A percentile compares a stretch with the other conserved stretches of the same genome.
These are phyloP conservation scores for Chaetomium sp. DNA, from an alignment of 2,329 filamentous ascomycete genomes.

Conservation along the genomic window DNA sequence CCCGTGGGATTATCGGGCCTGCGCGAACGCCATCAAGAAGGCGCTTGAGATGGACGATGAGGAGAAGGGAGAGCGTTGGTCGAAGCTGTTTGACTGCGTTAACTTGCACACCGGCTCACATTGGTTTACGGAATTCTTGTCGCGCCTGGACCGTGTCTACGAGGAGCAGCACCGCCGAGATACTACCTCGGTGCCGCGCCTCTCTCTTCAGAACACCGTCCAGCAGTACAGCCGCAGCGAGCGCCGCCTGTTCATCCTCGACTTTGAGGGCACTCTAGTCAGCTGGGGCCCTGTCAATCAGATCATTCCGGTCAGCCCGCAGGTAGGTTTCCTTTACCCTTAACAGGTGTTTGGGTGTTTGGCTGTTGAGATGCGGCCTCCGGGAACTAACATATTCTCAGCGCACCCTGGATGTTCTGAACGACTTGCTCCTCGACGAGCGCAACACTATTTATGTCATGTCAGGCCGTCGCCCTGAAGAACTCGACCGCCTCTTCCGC, in stretches of 20 bases:
- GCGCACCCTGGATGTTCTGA: conserved; percentile 74
- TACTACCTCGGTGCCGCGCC: conserved; percentile 76
- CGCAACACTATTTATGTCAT: conserved; percentile 89
- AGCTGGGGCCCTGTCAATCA: conserved; percentile 78
- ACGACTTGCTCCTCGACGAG: conserved; percentile 71
- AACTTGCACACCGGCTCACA: conserved; percentile 74
- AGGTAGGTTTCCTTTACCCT: conserved; percentile 31
- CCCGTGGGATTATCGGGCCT: conserved; percentile 89
- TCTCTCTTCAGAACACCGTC: conserved; percentile 61
- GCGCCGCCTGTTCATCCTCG: conserved; percentile 76
- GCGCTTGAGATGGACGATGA: conserved; percentile 73
- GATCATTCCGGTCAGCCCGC: conserved; percentile 79
- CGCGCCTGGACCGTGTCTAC: conserved; percentile 66
- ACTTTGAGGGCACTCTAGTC: conserved; percentile 89
- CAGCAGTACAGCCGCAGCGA: conserved; percentile 60
- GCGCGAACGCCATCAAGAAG: conserved; percentile 75
- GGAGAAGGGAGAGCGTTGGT: conserved; percentile 71
- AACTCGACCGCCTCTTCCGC: conserved; percentile 80
- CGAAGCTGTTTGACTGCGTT: conserved; percentile 64
- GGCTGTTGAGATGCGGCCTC: not conserved
- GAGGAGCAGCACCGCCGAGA: conserved; percentile 80
- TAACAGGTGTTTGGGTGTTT: not conserved
- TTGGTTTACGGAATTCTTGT: conserved; percentile 75
- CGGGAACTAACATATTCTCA: conserved; percentile 29
- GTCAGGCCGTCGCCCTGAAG: conserved; percentile 80